Evolutionary conservation across 2,329 filamentous ascomycete species (phyloP), one percentile per base, ranked within the genome.

Genomic region (Pseudovirgaria hyperparasitica): DNA sequence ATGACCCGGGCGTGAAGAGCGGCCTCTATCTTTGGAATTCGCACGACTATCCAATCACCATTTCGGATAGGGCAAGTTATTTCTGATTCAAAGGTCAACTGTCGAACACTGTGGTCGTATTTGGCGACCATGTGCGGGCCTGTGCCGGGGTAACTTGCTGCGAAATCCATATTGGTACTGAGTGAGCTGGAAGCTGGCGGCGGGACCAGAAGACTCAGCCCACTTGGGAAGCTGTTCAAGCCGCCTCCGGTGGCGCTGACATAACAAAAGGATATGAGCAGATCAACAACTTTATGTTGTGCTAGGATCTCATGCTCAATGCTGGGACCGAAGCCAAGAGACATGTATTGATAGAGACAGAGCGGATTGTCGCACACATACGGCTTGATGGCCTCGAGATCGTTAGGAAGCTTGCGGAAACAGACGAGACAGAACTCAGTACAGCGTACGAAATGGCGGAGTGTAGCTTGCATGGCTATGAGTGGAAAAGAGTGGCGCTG

Each of bases 341-440:
- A 65, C 65, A 92, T 80, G 55, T 90, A 92, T 45, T 94, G 86
- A 43, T 81, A 92, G 4, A 92, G 59, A 43, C 86, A 94, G 3
- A 94, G 62, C 2, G 66, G 61, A 9, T 70, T 67, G 13, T 70
- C 70, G 53, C 86, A 94, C 23, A 93, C 82, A 34, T 66, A 65
- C 3, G 80, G 80, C 39, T 81, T 82, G 33, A 85, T 59, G 2
- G 77, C 71, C 40, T 76, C 71, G 19, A 87, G 74, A 1, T 70
- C 67, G 2, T 63, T 64, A 1, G 68, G 52, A 19, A 82, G 65
- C 38, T 67, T 76, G 38, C 69, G 68, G 50, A 92, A 81, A 43
- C 86, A 94, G 14, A 86, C 74, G 29, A 92, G 66, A 50, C 86
- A 94, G 50, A 87, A 92, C 28, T 90, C 75, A 0, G 81, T 84